Evolutionary conservation across 805 yeast species (phyloP).

Genomic region (Suhomyces xylopsoci): DNA sequence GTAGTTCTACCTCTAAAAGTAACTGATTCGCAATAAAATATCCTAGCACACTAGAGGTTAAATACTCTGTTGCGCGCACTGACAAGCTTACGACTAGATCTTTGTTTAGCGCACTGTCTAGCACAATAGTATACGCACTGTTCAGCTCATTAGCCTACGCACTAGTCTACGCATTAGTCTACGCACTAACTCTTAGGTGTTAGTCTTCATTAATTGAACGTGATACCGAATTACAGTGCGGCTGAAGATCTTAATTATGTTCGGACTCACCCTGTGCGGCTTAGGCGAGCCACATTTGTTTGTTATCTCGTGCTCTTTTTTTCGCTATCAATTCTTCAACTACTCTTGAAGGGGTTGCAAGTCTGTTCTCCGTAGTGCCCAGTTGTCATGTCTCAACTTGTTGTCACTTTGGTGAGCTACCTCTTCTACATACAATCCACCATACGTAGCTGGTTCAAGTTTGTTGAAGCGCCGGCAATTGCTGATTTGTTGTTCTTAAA

Average conservation of each 20-base stretch:
- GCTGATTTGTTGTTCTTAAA: slow-evolving; percentile 2
- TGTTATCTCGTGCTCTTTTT: not conserved
- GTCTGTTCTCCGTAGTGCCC: not conserved
- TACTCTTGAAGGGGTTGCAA: not conserved
- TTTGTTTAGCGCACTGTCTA: no score
- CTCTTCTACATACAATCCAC: not conserved
- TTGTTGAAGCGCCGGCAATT: slow-evolving; percentile 1
- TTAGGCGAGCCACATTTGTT: not conserved
- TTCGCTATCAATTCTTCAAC: not conserved
- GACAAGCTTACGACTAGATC: no score
- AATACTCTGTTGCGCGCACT: no score
- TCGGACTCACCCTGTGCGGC: not conserved
- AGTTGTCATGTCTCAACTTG: not conserved
- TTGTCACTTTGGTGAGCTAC: not conserved
- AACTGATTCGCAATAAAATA: no score
- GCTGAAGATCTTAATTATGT: not conserved
- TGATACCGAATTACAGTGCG: not conserved
- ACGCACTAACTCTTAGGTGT: no score
- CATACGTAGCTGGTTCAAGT: not conserved
- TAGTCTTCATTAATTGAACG: not conserved
- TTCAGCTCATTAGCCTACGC: no score
- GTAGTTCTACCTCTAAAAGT: not conserved
- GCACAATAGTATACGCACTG: not conserved
- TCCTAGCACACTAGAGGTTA: no score
- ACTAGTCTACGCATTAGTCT: no score